Base-by-base conservation (phyloP, 495 filamentous ascomycete species). In the Amorphotheca resinae region DNA sequence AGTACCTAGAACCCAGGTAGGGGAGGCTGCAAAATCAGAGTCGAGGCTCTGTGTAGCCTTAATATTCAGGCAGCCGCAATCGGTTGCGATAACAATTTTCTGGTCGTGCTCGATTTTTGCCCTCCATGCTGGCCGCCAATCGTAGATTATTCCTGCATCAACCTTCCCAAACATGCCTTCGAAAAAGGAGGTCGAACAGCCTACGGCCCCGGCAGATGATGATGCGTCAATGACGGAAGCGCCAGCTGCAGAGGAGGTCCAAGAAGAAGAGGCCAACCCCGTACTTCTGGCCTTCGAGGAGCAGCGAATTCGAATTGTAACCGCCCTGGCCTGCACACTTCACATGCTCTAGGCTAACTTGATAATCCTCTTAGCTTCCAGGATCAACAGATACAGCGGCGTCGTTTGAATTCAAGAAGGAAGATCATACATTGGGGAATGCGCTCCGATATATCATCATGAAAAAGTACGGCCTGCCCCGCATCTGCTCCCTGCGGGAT, bases 381-480 rank as follows among this genome's bases (percentile, higher is more conserved):
- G 81, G 82, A 30, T 77, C 79, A 38, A 74, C 74, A 31, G 74
- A 77, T 33, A 83, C 73, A 6, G 79, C 80, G 1, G 70, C 70
- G 9, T 71, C 67, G 1, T 98, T 95, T 56, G 83, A 95, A 60
- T 89, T 98, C 51, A 72, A 81, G 37, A 74, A 81, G 20, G 91
- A 98, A 61, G 89, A 91, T 16, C 91, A 98, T 58, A 98, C 91
- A 0, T 66, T 98, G 45, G 91, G 93, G 2, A 98, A 98, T 63
- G 85, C 89, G 4, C 67, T 98, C 46, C 72, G 91, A 49, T 95
- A 82, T 58, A 80, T 94, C 47, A 95, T 96, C 52, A 95, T 95
- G 87, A 95, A 94, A 66, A 98, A 98, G 91, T 95, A 65, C 43
- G 72, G 42, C 30, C 25, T 21, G 30, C 14, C 15, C 14, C 32